Conservation (phyloP, 192 early-diverging fungal species). For the Haplosporangium gracile region DNA sequence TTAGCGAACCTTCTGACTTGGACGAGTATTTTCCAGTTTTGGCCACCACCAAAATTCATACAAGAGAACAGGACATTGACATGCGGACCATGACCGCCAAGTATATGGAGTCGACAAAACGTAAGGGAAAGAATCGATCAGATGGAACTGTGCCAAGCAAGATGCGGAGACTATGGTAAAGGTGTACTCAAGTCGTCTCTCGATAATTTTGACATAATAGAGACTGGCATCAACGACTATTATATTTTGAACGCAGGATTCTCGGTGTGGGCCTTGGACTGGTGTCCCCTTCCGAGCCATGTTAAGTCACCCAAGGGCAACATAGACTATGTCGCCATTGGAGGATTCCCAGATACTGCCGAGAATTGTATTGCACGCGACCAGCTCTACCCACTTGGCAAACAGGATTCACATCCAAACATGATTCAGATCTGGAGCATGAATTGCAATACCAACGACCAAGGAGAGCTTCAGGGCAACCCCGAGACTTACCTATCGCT, state of each 20-base stretch:
- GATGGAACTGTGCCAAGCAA: neutral
- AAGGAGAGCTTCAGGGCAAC: slow-evolving; percentile 25
- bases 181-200: neutral
- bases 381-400: slow-evolving; percentile 46
- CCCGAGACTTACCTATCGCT: slow-evolving; percentile 18
- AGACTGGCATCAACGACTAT: slow-evolving; percentile 27
- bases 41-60: slow-evolving; percentile 11
- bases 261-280: slow-evolving; percentile 41
- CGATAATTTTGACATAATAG: slow-evolving; percentile 8
- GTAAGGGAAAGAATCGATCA: slow-evolving; percentile 1
- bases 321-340: slow-evolving; percentile 38
- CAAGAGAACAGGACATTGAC: slow-evolving; percentile 14
- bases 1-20: slow-evolving; percentile 33
- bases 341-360: slow-evolving; percentile 49
- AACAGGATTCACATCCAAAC: slow-evolving; percentile 49
- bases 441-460: slow-evolving; percentile 28
- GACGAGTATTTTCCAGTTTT: slow-evolving; percentile 41
- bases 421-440: slow-evolving; percentile 50
- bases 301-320: neutral
- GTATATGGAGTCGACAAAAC: slow-evolving; percentile 22
- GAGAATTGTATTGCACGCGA: slow-evolving; percentile 44
- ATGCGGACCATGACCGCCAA: slow-evolving; percentile 24
- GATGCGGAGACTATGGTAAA: neutral
- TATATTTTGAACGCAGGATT: slow-evolving; percentile 45
- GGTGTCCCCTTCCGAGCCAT: slow-evolving; percentile 36